Percentiles rank a stretch among this genome's conserved stretches.
Conservation (phyloP, 306 rosid species). For the Alnus rubra region DNA sequence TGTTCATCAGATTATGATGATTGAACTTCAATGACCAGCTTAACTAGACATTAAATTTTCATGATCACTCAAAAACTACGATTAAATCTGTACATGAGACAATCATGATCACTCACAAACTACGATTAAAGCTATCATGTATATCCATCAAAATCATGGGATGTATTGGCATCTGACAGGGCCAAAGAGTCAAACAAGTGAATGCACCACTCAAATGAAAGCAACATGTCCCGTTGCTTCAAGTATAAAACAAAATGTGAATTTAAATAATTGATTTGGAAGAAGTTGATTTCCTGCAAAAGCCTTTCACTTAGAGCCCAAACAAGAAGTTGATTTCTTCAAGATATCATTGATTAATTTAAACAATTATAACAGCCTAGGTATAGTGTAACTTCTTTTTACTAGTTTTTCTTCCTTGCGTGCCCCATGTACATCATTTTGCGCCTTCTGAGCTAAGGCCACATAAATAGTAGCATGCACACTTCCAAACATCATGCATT, state of each 20-base stretch:
- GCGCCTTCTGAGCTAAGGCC: too few relatives aligned
- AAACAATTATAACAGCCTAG: too few relatives aligned
- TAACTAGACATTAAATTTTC: neutral
- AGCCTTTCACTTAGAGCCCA: too few relatives aligned
- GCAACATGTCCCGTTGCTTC: neutral
- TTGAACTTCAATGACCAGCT: neutral
- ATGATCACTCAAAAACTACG: neutral
- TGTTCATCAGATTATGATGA: constrained; percentile 4
- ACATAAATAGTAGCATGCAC: too few relatives aligned
- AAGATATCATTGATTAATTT: too few relatives aligned
- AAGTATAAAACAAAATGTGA: neutral
- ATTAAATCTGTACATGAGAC: neutral
- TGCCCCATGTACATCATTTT: too few relatives aligned
- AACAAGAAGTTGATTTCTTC: too few relatives aligned
- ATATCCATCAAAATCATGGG: neutral
- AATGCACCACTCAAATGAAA: neutral
- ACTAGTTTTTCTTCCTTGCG: too few relatives aligned
- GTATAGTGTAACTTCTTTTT: too few relatives aligned
- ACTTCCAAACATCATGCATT: too few relatives aligned
- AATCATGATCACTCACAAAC: neutral
- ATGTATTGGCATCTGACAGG: neutral
- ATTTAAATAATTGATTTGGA: neutral
- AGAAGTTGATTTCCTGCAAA: neutral
- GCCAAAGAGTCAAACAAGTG: neutral
- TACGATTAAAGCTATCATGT: neutral